phyloP scores from a whole-genome alignment of 75 land plant genomes.

The Picea glauca region DNA sequence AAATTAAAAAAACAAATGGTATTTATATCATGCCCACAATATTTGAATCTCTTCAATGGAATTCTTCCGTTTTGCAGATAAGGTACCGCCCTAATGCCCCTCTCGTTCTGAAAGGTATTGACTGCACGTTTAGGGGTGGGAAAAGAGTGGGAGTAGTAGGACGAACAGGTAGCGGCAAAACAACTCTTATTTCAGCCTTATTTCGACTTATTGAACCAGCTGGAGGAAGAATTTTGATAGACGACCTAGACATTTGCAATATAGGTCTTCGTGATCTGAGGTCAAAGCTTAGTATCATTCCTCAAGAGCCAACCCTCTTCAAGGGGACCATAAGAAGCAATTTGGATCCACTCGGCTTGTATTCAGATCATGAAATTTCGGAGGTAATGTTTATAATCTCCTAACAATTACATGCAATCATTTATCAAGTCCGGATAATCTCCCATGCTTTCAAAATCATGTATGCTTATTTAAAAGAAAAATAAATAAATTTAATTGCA shows the following conservation, averaged over 20 bases:
- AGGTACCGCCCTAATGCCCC: conserved; percentile 69
- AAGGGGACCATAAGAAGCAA: conserved; percentile 71
- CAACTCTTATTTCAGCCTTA: conserved; percentile 74
- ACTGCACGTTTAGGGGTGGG: conserved; percentile 68
- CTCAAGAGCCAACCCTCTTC: conserved; percentile 88
- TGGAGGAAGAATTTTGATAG: conserved; percentile 67
- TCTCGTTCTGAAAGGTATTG: conserved; percentile 80
- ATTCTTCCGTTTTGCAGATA: conserved; percentile 32
- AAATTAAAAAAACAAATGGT: neutral
- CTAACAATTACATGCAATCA: neutral
- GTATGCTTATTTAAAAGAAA: neutral
- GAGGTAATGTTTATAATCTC: conserved; percentile 27
- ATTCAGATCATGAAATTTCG: conserved; percentile 60
- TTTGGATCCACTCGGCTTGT: conserved; percentile 72
- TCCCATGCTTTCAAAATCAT: neutral
- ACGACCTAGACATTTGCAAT: conserved; percentile 69
- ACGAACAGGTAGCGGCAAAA: conserved; percentile 90
- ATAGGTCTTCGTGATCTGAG: conserved; percentile 80
- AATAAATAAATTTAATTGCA: neutral
- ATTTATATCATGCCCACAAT: neutral
- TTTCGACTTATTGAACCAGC: conserved; percentile 84
- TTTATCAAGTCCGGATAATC: conserved; percentile 12
- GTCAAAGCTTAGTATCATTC: conserved; percentile 71
- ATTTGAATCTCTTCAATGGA: neutral
- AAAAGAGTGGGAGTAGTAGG: conserved; percentile 88